Base-by-base conservation (phyloP, 352 stramenopile species). In the Phytophthora lateralis region DNA sequence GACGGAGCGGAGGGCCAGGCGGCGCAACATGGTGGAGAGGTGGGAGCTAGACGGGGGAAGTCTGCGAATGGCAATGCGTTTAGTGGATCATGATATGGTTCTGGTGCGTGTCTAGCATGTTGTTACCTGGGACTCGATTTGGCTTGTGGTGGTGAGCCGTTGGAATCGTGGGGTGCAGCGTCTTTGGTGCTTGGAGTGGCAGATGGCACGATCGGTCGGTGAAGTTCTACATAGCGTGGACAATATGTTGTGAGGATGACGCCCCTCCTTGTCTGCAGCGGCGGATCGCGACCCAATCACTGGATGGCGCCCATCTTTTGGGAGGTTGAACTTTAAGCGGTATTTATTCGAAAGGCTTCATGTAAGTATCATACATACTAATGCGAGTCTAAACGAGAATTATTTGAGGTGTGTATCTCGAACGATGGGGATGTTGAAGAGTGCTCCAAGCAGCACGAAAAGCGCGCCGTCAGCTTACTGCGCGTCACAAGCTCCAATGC, bases 21-120 rank as follows among this genome's bases (percentile, higher is more conserved):
- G 52, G 41, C 65, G 53, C 52, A 77, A 39, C 69, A 76, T 76
- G 47, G 12, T 55, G 30, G 35, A 50, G 17, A 35, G 59, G 48
- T 39, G 35, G 12, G 26, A 32, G 35, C 10, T 10, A 6, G 12
- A 43, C 14, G 32, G 15, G 47, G 47, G 41, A 51, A 50, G 46
- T 71, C 51, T 39, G 29, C n/a, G 51, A 69, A 58, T 71, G 56
- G 35, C 43, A 48, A 17, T 30, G 26, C 26, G 26, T 11, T 32
- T 32, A 32, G 27, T 32, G 27, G 27, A 11, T 32, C 27, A 32
- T 32, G 1, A 10, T 32, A 6, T 2, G 4, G 26, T 6, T 24
- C 4, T 9, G 26, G 17, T 60, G 58, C 58, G 49, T 66, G 41
- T 66, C 49, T 60, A 24, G 14, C 24, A n/a, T 42, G 20, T 32